Base-by-base conservation (phyloP, 768 basidiomycete species). In the Amanita subjunquillea region DNA sequence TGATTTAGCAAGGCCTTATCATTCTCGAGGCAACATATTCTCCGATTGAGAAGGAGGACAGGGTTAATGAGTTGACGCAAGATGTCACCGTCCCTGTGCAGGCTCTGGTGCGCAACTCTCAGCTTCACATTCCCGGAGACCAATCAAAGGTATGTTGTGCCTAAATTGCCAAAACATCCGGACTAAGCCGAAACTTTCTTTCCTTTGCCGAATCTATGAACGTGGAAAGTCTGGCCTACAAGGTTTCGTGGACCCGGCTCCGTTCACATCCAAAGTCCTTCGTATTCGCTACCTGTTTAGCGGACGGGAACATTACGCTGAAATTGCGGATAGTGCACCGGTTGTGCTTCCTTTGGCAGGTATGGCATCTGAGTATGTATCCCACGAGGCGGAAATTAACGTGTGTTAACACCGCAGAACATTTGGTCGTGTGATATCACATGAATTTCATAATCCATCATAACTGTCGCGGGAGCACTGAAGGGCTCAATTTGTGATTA, bases 241-340 rank as follows among this genome's bases (percentile, higher is more conserved):
- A 61, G 91, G 91, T n/a, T 92, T 96, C 71, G 83, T 79, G 62
- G 91, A 95, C 69, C 87, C 88, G 52, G 82, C 83, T 15, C 83
- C 87, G 12, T 80, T 80, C n/a, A 72, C 77, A 51, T 67, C 75
- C 45, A 93, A 94, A 70, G 70, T 71, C 4, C 69, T 93, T 48
- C 73, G 80, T 29, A 72, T 94, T 37, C 79, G 80, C 42, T 94
- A 94, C 67, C 67, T 77, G 44, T 96, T 94, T 73, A 75, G 77
- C 60, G 82, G 80, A 39, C 76, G 77, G 54, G 60, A 70, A 66
- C 91, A 94, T 63, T 87, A 82, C 60, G 80, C 83, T 63, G 88
- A 91, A 62, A 80, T 86, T 51, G 77, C 83, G 57, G 87, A 85
- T 62, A 77, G 79, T 67, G 63, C 74, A 53, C 76, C 84, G 39